Percentiles rank a stretch among this genome's conserved stretches.
Conservation (phyloP, 2,329 filamentous ascomycete species). For the Hymenoscyphus salicellus region DNA sequence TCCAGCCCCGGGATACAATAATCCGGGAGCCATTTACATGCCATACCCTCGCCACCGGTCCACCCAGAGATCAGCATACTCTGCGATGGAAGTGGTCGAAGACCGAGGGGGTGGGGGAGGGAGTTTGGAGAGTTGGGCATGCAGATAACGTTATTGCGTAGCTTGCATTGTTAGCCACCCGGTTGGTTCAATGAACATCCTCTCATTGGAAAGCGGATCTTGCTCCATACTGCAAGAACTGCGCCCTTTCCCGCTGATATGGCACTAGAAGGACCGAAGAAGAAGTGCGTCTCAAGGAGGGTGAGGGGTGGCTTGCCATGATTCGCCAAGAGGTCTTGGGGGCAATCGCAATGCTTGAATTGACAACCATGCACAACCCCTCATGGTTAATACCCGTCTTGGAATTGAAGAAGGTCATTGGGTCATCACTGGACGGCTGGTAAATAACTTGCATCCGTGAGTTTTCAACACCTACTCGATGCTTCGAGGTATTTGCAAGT, state of each 20-base stretch:
- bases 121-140: background rate
- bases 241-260: background rate
- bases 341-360: conserved; percentile 6
- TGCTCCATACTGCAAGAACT: background rate
- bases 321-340: background rate
- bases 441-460: background rate
- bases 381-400: background rate
- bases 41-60: background rate
- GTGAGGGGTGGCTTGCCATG: background rate
- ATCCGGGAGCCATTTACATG: background rate
- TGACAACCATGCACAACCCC: background rate
- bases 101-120: too few species aligned
- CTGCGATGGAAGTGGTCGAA: background rate
- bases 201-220: background rate
- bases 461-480: background rate
- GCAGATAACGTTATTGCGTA: background rate
- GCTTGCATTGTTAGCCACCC: background rate
- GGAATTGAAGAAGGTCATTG: background rate
- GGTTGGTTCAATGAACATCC: background rate
- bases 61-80: background rate
- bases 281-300: background rate
- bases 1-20: background rate
- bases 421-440: background rate
- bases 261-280: conserved; percentile 9
- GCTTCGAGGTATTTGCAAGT: background rate